Conservation (phyloP, 805 yeast genomes). For the Cephaloascus fragrans region DNA sequence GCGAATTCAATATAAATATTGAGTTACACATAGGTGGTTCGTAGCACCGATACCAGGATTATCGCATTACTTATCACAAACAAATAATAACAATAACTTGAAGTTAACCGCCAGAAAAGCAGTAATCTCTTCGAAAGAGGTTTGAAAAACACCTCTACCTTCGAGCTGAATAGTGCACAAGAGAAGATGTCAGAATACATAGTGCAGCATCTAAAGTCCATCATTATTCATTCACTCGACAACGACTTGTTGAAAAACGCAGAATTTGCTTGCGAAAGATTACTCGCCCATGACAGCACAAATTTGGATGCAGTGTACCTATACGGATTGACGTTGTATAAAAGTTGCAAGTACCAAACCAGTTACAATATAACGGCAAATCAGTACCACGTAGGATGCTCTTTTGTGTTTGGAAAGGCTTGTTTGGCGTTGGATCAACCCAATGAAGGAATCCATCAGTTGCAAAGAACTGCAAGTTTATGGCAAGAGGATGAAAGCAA, state of each 20-base stretch:
- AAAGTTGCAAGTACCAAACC: constrained; percentile 48
- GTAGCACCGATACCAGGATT: too few relatives aligned
- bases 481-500: constrained; percentile 13
- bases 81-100: not conserved
- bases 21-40: too few relatives aligned
- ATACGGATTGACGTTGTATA: constrained; percentile 57
- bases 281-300: constrained; percentile 51
- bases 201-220: constrained; percentile 38
- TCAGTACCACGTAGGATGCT: constrained; percentile 59
- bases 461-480: constrained; percentile 18
- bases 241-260: constrained; percentile 65
- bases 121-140: too few relatives aligned
- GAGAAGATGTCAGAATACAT: constrained; percentile 7
- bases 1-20: too few relatives aligned
- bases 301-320: constrained; percentile 57
- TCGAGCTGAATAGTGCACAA: too few relatives aligned
- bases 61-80: too few relatives aligned
- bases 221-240: constrained; percentile 63
- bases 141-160: too few relatives aligned
- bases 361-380: constrained; percentile 42
- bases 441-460: constrained; percentile 50
- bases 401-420: constrained; percentile 63
- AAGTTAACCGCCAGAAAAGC: too few relatives aligned
- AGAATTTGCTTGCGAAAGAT: constrained; percentile 76
- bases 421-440: constrained; percentile 45